A percentile compares a stretch with the other conserved stretches of the same genome.
Conservation (phyloP, 345 rosid species). For the Psidium friedrichsthalianum region DNA sequence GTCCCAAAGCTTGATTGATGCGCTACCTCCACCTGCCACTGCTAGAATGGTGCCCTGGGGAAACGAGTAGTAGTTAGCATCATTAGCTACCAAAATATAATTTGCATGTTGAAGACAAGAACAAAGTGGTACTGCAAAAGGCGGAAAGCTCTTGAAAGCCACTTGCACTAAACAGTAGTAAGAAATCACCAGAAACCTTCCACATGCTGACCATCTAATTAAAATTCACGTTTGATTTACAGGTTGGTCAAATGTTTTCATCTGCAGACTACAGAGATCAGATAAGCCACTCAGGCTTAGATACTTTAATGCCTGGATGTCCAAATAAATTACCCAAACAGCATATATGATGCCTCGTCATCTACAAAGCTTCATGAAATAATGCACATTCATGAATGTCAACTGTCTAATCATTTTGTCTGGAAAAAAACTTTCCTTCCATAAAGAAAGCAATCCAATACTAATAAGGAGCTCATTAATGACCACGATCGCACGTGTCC, state of each 20-base stretch:
- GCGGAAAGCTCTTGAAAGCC: background rate
- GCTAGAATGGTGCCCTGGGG: slow-evolving; percentile 85
- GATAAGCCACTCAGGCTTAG: background rate
- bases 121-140: background rate
- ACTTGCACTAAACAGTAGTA: background rate
- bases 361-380: background rate
- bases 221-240: background rate
- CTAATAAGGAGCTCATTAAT: background rate
- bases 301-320: background rate
- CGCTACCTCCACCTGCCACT: slow-evolving; percentile 97
- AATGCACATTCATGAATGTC: background rate
- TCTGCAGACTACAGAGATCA: background rate
- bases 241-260: background rate
- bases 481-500: background rate
- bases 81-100: background rate
- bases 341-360: background rate
- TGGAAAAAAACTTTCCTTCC: background rate
- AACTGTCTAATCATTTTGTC: background rate
- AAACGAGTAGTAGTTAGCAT: background rate
- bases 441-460: background rate
- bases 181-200: background rate
- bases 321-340: background rate
- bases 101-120: background rate
- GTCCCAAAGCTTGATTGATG: slow-evolving; percentile 93
- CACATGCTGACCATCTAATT: background rate